These are phyloP conservation scores for Microbotryum scabiosae DNA, from an alignment of 1,284 basidiomycete genomes.

Conservation along the genomic window DNA sequence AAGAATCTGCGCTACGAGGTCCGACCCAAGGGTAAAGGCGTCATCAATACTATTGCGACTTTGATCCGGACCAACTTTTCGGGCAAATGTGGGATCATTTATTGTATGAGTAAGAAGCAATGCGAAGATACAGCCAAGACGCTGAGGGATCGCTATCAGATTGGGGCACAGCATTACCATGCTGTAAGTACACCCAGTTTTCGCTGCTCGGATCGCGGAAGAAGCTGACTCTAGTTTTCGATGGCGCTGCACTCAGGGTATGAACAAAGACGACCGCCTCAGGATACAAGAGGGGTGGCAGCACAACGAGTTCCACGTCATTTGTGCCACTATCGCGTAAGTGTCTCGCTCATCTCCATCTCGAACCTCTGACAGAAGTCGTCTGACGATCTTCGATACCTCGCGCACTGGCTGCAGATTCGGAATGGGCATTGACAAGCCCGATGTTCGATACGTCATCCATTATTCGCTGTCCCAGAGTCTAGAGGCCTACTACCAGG, in stretches of 20 bases:
- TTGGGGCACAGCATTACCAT: slow-evolving; percentile 77
- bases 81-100: slow-evolving; percentile 73
- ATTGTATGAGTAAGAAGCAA: slow-evolving; percentile 61
- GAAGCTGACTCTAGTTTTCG: no score
- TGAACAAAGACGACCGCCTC: slow-evolving; percentile 58
- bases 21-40: slow-evolving; percentile 51
- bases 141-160: slow-evolving; percentile 50
- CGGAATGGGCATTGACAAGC: slow-evolving; percentile 96
- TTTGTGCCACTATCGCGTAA: slow-evolving; percentile 70
- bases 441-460: slow-evolving; percentile 69
- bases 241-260: slow-evolving; percentile 35
- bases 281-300: slow-evolving; percentile 67
- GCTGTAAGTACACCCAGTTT: slow-evolving; percentile 45
- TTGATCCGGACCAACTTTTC: slow-evolving; percentile 59
- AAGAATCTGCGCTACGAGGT: slow-evolving; percentile 76
- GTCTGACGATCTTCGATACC: slow-evolving; percentile 41
- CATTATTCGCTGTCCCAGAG: slow-evolving; percentile 63
- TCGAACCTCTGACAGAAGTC: slow-evolving; percentile 6
- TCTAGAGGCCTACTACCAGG: slow-evolving; percentile 50
- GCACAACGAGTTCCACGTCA: slow-evolving; percentile 61
- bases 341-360: slow-evolving; percentile 23
- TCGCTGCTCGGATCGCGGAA: not conserved
- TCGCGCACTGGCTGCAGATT: slow-evolving; percentile 44
- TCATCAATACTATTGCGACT: slow-evolving; percentile 58
- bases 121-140: slow-evolving; percentile 72